These are phyloP conservation scores for Monilinia aucupariae DNA, from an alignment of 2,329 filamentous ascomycete genomes.

Conservation along the genomic window DNA sequence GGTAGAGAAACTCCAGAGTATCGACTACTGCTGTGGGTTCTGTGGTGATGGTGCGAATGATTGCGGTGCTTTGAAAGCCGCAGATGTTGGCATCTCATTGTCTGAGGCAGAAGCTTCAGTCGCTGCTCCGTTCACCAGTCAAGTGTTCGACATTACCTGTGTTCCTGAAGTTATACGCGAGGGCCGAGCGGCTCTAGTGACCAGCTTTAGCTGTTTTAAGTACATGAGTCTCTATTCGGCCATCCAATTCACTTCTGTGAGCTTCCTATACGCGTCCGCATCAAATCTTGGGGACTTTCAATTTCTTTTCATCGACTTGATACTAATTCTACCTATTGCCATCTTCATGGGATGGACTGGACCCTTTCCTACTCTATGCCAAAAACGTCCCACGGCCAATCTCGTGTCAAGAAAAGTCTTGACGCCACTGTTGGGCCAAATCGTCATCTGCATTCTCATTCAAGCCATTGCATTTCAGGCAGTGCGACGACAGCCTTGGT, in stretches of 20 bases:
- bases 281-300: conserved; percentile 97
- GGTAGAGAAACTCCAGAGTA: conserved; percentile 92
- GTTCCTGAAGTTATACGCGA: conserved; percentile 90
- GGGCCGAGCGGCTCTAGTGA: conserved; percentile 90
- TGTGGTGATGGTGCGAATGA: conserved; percentile 98
- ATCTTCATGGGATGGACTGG: conserved; percentile 99
- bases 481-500: conserved; percentile 80
- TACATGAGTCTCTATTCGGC: conserved; percentile 99
- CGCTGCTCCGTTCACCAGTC: conserved; percentile 93
- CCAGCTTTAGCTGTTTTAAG: conserved; percentile 98
- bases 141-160: conserved; percentile 93
- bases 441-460: conserved; percentile 69
- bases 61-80: conserved; percentile 92
- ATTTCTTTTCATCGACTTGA: conserved; percentile 91
- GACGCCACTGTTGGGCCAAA: conserved; percentile 83
- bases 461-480: conserved; percentile 69
- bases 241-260: conserved; percentile 98
- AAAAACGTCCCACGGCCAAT: conserved; percentile 84
- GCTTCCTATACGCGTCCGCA: conserved; percentile 88
- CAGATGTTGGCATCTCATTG: conserved; percentile 93
- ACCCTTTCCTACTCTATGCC: conserved; percentile 68
- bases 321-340: conserved; percentile 89
- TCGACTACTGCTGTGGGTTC: conserved; percentile 93
- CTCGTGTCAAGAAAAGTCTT: conserved; percentile 90
- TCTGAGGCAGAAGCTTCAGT: conserved; percentile 97